Conservation (phyloP, 257 asterid genomes). For the Ocimum tenuiflorum region DNA sequence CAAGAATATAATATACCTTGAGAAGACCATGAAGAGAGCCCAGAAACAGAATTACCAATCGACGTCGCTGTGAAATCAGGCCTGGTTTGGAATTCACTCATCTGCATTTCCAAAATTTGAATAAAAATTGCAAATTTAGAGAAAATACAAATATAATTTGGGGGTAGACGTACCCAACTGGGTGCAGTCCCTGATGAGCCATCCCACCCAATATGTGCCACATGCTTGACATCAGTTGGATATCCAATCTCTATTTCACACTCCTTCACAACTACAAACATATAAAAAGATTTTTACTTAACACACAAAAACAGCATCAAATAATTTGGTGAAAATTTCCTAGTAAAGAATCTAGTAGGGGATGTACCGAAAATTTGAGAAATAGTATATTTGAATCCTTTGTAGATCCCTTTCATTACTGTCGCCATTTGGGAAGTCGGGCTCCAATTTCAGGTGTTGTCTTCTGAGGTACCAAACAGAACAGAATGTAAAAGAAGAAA, state of each 20-base stretch:
- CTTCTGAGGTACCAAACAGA: constrained; percentile 20
- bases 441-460: constrained; percentile 19
- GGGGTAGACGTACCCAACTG: constrained; percentile 56
- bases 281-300: background rate
- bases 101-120: constrained; percentile 28
- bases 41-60: constrained; percentile 45
- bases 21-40: constrained; percentile 90
- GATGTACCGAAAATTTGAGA: constrained; percentile 63
- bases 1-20: constrained; percentile 40
- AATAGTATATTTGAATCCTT: constrained; percentile 66
- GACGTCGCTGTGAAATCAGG: constrained; percentile 65
- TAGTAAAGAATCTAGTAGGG: background rate
- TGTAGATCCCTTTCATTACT: constrained; percentile 69
- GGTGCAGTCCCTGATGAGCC: constrained; percentile 70
- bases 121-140: too few relatives aligned
- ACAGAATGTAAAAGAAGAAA: constrained; percentile 22
- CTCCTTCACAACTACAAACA: constrained; percentile 60
- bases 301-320: background rate
- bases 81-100: constrained; percentile 63
- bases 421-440: constrained; percentile 40
- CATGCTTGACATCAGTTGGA: constrained; percentile 86
- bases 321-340: background rate
- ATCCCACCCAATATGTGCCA: constrained; percentile 92
- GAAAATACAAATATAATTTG: background rate
- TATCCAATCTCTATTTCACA: constrained; percentile 75